Evolutionary conservation across 768 basidiomycete genomes (phyloP).

Genomic region (Suillus clintonianus): DNA sequence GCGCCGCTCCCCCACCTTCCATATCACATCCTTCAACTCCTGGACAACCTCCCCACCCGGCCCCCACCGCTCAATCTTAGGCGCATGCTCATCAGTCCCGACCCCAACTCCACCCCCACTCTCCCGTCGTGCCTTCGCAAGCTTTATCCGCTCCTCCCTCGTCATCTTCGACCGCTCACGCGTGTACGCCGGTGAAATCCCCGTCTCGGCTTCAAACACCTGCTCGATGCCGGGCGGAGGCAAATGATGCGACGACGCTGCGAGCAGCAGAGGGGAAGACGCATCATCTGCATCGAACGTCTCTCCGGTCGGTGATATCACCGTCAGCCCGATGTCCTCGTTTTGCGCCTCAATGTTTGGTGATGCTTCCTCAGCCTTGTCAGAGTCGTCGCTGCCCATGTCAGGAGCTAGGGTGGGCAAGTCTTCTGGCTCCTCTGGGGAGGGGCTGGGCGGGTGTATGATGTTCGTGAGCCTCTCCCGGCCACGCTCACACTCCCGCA

Average conservation of each 20-base stretch:
- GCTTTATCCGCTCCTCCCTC: slow-evolving; percentile 73
- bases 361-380: slow-evolving; percentile 47
- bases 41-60: slow-evolving; percentile 80
- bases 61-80: slow-evolving; percentile 55
- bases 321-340: slow-evolving; percentile 8
- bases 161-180: slow-evolving; percentile 68
- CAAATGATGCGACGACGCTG: slow-evolving; percentile 53
- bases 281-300: slow-evolving; percentile 50
- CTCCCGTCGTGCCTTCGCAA: slow-evolving; percentile 56
- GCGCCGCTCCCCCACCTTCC: slow-evolving; percentile 77
- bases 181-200: slow-evolving; percentile 35
- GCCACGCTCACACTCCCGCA: slow-evolving; percentile 83
- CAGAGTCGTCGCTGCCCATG: slow-evolving; percentile 55
- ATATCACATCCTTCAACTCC: slow-evolving; percentile 84
- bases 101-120: slow-evolving; percentile 29
- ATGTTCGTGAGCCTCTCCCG: slow-evolving; percentile 62
- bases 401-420: slow-evolving; percentile 53
- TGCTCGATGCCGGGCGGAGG: slow-evolving; percentile 74
- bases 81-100: slow-evolving; percentile 21
- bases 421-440: slow-evolving; percentile 40
- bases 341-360: slow-evolving; percentile 31
- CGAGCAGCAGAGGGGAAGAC: slow-evolving; percentile 53
- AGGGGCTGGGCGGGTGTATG: slow-evolving; percentile 43
- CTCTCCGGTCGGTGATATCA: slow-evolving; percentile 24
- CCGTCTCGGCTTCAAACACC: slow-evolving; percentile 74